Evolutionary conservation across 2,329 filamentous ascomycete genomes (phyloP).

Genomic region (Penicillium corylophilum): DNA sequence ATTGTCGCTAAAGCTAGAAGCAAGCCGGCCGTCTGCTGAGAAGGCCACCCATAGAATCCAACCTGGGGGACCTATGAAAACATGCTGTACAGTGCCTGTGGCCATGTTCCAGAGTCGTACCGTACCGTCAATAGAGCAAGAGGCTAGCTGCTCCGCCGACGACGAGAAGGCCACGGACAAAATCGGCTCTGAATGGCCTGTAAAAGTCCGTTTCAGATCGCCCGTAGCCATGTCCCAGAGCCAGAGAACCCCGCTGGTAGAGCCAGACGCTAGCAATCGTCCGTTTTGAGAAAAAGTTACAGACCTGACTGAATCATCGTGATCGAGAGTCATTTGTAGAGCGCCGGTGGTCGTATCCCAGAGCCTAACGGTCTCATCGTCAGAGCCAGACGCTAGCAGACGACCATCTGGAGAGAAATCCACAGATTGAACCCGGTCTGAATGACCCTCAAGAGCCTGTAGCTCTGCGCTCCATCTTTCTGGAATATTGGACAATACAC

Average conservation of each 20-base stretch:
- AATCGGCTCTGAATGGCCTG: no score
- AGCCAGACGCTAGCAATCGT: not conserved
- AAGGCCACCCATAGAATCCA: not conserved
- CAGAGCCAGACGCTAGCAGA: not conserved
- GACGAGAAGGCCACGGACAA: not conserved
- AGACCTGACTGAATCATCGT: no score
- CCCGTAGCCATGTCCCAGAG: no score
- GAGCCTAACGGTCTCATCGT: not conserved
- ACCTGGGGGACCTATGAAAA: no score
- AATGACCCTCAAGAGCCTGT: not conserved
- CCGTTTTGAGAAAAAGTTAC: no score
- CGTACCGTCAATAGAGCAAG: no score
- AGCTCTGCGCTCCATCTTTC: not conserved
- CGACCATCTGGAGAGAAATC: not conserved
- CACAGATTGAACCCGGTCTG: not conserved
- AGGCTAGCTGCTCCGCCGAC: no score
- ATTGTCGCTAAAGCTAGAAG: not conserved
- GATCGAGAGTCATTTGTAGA: not conserved
- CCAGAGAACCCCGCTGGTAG: no score
- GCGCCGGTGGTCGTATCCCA: not conserved
- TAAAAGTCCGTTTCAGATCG: no score
- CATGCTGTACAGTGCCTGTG: no score
- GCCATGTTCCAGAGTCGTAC: no score
- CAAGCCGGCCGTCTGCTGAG: constrained; percentile 2
- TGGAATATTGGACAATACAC: no score